These are phyloP conservation scores for Pseudogymnoascus sp. DNA, from an alignment of 2,329 filamentous ascomycete species.

Conservation along the genomic window DNA sequence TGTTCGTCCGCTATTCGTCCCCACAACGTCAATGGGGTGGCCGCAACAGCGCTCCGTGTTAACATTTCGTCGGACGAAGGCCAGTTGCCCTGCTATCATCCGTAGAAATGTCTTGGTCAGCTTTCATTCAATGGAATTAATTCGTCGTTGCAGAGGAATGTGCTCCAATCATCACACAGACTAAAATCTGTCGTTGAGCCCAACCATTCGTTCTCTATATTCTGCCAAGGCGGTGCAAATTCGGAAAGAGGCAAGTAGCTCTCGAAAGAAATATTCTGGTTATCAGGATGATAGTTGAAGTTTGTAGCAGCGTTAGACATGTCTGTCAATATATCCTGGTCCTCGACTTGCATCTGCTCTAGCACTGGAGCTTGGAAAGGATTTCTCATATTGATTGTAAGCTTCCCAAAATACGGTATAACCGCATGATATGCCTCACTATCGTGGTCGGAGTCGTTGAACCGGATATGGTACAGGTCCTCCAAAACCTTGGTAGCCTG, in stretches of 20 bases:
- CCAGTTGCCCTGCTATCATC: background rate
- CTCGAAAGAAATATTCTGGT: slow-evolving; percentile 1
- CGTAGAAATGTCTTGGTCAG: background rate
- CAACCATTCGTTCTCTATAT: background rate
- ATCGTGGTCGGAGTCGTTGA: slow-evolving; percentile 20
- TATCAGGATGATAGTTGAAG: background rate
- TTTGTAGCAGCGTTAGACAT: background rate
- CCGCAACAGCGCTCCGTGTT: background rate
- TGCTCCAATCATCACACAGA: background rate
- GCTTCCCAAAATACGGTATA: slow-evolving; percentile 39
- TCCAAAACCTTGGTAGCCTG: slow-evolving; percentile 37
- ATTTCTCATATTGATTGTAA: background rate
- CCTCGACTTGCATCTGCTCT: background rate
- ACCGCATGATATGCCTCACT: slow-evolving; percentile 32
- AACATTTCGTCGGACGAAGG: background rate
- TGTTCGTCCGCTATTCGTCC: background rate
- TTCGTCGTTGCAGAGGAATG: background rate
- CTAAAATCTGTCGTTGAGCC: background rate
- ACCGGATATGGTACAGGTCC: slow-evolving; percentile 23
- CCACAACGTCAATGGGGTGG: background rate
- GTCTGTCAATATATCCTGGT: background rate
- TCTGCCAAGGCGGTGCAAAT: background rate
- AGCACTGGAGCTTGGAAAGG: background rate
- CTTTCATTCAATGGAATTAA: background rate
- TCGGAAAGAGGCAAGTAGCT: background rate